phyloP scores from a whole-genome alignment of 139 green algal species.

The Micractinium conductrix region DNA sequence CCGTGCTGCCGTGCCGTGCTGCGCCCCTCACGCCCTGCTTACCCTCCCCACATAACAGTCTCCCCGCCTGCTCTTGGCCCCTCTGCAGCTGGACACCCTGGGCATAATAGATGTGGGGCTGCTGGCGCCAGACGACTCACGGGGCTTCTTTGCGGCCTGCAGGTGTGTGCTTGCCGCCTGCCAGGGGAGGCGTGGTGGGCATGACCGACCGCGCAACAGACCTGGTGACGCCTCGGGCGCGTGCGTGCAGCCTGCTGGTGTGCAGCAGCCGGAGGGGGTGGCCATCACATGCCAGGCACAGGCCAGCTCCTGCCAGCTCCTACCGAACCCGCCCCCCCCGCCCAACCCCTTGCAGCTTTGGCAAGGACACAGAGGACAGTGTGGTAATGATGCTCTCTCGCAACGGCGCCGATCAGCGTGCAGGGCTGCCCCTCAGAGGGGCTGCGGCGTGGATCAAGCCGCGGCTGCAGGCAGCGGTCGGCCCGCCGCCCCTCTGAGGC shows the following conservation, averaged over 20 bases:
- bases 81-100: slow-evolving; percentile 7
- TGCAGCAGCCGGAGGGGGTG: too few species aligned
- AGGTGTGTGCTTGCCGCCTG: not conserved
- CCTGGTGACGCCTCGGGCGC: not conserved
- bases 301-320: too few species aligned
- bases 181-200: not conserved
- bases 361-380: slow-evolving; percentile 11
- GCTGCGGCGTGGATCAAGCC: too few species aligned
- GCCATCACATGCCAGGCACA: too few species aligned
- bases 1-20: too few species aligned
- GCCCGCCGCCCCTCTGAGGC: too few species aligned
- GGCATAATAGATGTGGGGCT: slow-evolving; percentile 32
- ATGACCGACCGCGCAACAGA: not conserved
- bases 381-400: not conserved
- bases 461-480: too few species aligned
- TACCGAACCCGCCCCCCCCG: too few species aligned
- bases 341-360: slow-evolving; percentile 26
- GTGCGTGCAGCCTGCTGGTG: not conserved
- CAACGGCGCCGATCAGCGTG: not conserved
- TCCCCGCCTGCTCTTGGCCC: not conserved
- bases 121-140: slow-evolving; percentile 12
- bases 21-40: too few species aligned
- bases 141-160: slow-evolving; percentile 26
- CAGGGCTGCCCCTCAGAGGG: not conserved
- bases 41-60: too few species aligned